Conservation (phyloP, 352 stramenopile genomes). For the Phytophthora megakarya region DNA sequence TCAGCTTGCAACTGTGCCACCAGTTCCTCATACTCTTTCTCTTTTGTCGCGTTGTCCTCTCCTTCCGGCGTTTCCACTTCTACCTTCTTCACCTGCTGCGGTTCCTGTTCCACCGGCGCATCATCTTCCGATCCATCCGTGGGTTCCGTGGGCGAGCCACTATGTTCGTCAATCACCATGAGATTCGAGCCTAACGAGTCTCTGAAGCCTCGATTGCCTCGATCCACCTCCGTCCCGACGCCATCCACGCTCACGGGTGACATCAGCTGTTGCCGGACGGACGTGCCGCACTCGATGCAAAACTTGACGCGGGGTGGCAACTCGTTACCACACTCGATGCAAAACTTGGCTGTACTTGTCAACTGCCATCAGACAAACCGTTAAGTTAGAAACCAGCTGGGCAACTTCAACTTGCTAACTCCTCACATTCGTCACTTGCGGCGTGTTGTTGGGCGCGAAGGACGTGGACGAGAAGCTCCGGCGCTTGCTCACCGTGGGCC, state of each 20-base stretch:
- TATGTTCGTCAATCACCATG: constrained; percentile 79
- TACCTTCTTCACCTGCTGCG: constrained; percentile 41
- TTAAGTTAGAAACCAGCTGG: too few species aligned
- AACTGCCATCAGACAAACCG: too few species aligned
- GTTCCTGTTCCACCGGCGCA: constrained; percentile 34
- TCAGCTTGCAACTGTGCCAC: constrained; percentile 67
- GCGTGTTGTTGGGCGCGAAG: constrained; percentile 38
- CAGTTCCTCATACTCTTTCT: constrained; percentile 42
- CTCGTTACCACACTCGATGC: constrained; percentile 86
- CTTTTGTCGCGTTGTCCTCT: constrained; percentile 32
- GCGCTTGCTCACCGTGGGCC: constrained; percentile 56
- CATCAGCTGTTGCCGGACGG: constrained; percentile 56
- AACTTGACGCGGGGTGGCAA: constrained; percentile 81
- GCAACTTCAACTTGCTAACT: constrained; percentile 29
- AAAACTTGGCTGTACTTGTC: constrained; percentile 75
- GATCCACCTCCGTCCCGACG: constrained; percentile 34
- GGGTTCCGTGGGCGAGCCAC: constrained; percentile 55
- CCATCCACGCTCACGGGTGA: constrained; percentile 51
- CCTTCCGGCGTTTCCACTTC: constrained; percentile 36
- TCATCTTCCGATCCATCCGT: constrained; percentile 69
- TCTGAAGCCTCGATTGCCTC: constrained; percentile 45
- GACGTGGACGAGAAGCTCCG: constrained; percentile 59
- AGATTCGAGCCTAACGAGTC: constrained; percentile 53
- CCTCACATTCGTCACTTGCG: constrained; percentile 58
- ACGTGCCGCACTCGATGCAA: constrained; percentile 85